Evolutionary conservation across 495 filamentous ascomycete genomes (phyloP).

Genomic region (Pyrenula massariospora): DNA sequence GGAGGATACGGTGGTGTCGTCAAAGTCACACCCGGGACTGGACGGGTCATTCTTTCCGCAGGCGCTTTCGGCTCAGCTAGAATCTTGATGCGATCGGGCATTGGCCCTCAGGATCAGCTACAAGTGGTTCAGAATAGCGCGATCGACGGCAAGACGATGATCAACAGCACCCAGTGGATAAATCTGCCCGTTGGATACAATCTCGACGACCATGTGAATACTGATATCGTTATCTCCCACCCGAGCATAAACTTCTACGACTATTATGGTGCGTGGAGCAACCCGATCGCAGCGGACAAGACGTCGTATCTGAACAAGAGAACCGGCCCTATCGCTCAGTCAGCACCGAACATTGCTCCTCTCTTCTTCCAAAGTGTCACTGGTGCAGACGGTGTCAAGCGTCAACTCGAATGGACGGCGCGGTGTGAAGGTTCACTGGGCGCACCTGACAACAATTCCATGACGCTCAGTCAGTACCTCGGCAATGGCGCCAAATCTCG

Average conservation of each 20-base stretch:
- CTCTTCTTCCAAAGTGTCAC: conserved; percentile 15
- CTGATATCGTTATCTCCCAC: conserved; percentile 52
- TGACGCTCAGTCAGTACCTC: conserved; percentile 56
- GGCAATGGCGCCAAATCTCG: conserved; percentile 50
- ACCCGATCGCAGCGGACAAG: conserved; percentile 31
- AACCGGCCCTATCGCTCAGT: conserved; percentile 53
- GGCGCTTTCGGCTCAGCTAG: conserved; percentile 66
- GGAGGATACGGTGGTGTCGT: conserved; percentile 23
- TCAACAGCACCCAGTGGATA: conserved; percentile 53
- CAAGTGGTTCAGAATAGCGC: conserved; percentile 37
- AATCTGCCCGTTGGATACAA: conserved; percentile 64
- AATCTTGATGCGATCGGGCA: conserved; percentile 55
- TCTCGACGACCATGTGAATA: conserved; percentile 63
- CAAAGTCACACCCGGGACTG: conserved; percentile 44
- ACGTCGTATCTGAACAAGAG: conserved; percentile 32
- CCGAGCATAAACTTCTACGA: conserved; percentile 50
- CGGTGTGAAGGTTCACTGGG: conserved; percentile 43
- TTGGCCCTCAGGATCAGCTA: conserved; percentile 53
- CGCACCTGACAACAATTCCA: conserved; percentile 27
- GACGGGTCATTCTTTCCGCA: conserved; percentile 56
- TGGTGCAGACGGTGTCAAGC: conserved; percentile 38
- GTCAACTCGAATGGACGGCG: conserved; percentile 54
- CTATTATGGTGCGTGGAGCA: conserved; percentile 48
- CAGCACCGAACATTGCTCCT: conserved; percentile 44
- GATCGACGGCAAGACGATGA: conserved; percentile 24